Evolutionary conservation across 2,329 filamentous ascomycete genomes (phyloP).

Genomic region (Ophiostoma himal-ulmi): DNA sequence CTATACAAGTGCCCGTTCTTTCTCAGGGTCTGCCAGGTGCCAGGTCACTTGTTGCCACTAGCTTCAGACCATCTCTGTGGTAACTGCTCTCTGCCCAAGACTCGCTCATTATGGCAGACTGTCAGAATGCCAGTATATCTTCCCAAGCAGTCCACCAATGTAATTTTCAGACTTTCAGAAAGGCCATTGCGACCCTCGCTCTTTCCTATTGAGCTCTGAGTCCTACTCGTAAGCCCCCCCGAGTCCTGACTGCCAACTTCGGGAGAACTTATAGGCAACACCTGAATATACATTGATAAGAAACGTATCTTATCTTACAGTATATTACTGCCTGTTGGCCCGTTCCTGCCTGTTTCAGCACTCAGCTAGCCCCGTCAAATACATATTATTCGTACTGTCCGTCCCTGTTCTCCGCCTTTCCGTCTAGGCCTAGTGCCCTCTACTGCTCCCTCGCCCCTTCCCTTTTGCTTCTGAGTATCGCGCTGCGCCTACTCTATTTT

Average conservation of each 20-base stretch:
- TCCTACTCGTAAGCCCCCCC: too few species aligned
- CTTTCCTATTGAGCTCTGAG: not conserved
- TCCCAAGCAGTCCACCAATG: not conserved
- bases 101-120: not conserved
- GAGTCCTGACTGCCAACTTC: too few species aligned
- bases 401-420: slow-evolving; percentile 16
- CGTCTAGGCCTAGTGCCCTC: not conserved
- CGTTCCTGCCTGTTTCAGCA: slow-evolving; percentile 4
- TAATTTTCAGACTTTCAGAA: too few species aligned
- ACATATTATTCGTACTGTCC: slow-evolving; percentile 21
- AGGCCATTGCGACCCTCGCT: not conserved
- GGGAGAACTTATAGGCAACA: too few species aligned
- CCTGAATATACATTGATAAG: not conserved
- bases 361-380: slow-evolving; percentile 19
- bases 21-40: not conserved
- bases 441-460: not conserved
- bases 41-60: not conserved
- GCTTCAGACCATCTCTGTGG: slow-evolving; percentile 15
- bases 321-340: not conserved
- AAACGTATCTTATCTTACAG: not conserved
- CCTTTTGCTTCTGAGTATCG: not conserved
- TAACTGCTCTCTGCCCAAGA: slow-evolving; percentile 10
- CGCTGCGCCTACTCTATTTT: not conserved
- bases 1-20: not conserved
- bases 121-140: not conserved